Conservation (phyloP, 108 stramenopile species). For the Fragilaria radians region DNA sequence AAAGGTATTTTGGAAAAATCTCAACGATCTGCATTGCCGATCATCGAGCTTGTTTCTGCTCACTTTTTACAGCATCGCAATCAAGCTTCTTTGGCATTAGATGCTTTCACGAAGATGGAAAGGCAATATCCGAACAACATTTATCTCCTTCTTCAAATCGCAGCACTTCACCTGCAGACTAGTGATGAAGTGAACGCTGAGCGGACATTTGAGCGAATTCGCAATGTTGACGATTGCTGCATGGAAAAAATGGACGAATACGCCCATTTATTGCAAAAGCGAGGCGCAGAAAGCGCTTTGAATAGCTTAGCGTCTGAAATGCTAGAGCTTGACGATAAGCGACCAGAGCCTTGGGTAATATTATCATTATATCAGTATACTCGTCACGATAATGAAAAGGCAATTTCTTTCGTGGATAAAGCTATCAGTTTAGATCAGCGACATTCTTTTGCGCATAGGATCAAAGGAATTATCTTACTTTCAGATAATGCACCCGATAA, state of each 20-base stretch:
- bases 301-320: slow-evolving; percentile 56
- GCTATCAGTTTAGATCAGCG: slow-evolving; percentile 69
- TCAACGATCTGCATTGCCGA: slow-evolving; percentile 5
- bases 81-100: slow-evolving; percentile 35
- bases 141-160: slow-evolving; percentile 57
- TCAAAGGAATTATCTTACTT: slow-evolving; percentile 65
- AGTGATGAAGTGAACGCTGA: slow-evolving; percentile 50
- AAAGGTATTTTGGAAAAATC: slow-evolving; percentile 16
- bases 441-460: slow-evolving; percentile 66
- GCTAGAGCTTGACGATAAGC: slow-evolving; percentile 62
- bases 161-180: slow-evolving; percentile 55
- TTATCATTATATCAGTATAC: slow-evolving; percentile 70
- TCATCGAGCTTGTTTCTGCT: slow-evolving; percentile 31
- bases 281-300: slow-evolving; percentile 42
- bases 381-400: slow-evolving; percentile 66
- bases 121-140: slow-evolving; percentile 58
- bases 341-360: slow-evolving; percentile 71
- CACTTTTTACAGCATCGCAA: slow-evolving; percentile 28
- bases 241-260: slow-evolving; percentile 72
- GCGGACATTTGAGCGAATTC: slow-evolving; percentile 39
- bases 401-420: slow-evolving; percentile 63
- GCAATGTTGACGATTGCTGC: slow-evolving; percentile 39
- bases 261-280: slow-evolving; percentile 46
- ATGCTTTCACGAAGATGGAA: slow-evolving; percentile 50
- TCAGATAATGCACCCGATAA: slow-evolving; percentile 68